A percentile compares a stretch with the other conserved stretches of the same genome.
These are phyloP conservation scores for Phellopilus nigrolimitatus DNA, from an alignment of 1,284 basidiomycete genomes.

Conservation along the genomic window DNA sequence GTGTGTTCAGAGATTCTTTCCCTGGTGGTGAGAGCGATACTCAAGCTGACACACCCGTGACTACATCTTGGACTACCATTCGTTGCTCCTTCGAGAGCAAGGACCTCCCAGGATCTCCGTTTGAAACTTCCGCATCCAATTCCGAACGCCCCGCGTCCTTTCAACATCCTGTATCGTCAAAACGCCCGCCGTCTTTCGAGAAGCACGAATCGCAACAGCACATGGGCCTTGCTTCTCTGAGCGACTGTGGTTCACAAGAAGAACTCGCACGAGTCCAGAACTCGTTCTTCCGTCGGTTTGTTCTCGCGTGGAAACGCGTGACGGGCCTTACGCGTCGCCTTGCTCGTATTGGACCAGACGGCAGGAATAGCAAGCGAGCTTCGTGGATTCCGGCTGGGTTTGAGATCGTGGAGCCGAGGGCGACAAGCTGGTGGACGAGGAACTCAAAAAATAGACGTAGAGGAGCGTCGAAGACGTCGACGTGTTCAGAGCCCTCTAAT, in stretches of 20 bases:
- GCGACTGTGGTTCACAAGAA: background rate
- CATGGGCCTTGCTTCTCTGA: background rate
- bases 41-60: background rate
- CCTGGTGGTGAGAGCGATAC: background rate
- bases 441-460: slow-evolving; percentile 3
- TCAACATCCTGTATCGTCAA: background rate
- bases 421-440: slow-evolving; percentile 14
- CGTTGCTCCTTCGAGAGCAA: background rate
- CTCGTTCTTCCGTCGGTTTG: slow-evolving; percentile 8
- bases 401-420: slow-evolving; percentile 6
- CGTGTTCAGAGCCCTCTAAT: background rate
- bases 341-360: background rate
- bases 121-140: background rate
- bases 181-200: background rate
- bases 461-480: background rate
- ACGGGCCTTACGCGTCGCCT: slow-evolving; percentile 2
- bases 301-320: slow-evolving; percentile 14
- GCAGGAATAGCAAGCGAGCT: background rate
- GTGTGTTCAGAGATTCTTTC: background rate
- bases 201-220: background rate
- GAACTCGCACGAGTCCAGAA: background rate
- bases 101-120: background rate
- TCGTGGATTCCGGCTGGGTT: slow-evolving; percentile 11
- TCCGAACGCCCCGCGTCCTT: background rate
- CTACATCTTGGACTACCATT: background rate